These are phyloP conservation scores for Sarocladiaceae sp. DNA, from an alignment of 2,329 filamentous ascomycete genomes.

Conservation along the genomic window DNA sequence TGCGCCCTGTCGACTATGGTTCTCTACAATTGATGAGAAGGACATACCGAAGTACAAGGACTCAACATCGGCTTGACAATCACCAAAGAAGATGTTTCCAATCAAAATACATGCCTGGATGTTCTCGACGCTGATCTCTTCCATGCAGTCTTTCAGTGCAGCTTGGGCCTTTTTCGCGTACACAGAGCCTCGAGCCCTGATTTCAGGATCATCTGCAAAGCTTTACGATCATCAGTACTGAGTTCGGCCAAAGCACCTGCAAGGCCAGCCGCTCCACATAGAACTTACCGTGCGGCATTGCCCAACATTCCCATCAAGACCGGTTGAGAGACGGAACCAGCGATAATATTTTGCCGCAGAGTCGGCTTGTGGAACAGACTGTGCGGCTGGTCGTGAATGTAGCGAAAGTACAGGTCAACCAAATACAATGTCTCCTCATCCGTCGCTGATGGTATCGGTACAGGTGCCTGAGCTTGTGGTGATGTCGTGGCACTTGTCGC, in stretches of 20 bases:
- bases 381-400: slow-evolving; percentile 29
- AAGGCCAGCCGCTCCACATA: not conserved
- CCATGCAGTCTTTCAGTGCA: slow-evolving; percentile 23
- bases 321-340: not conserved
- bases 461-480: not conserved
- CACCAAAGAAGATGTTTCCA: slow-evolving; percentile 25
- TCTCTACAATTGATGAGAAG: not conserved
- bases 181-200: not conserved
- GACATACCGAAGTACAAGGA: slow-evolving; percentile 28
- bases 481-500: not conserved
- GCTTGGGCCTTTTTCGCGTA: not conserved
- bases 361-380: slow-evolving; percentile 26
- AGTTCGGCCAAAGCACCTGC: not conserved
- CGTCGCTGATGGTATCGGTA: not conserved
- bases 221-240: not conserved
- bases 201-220: not conserved
- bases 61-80: slow-evolving; percentile 24
- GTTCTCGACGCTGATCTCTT: slow-evolving; percentile 27
- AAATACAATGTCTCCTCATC: slow-evolving; percentile 14
- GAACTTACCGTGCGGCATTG: not conserved
- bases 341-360: slow-evolving; percentile 17
- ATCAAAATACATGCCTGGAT: slow-evolving; percentile 28
- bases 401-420: slow-evolving; percentile 27
- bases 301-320: not conserved
- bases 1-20: not conserved